phyloP scores from a whole-genome alignment of 1,284 basidiomycete genomes.

The Termitomyces sp. region DNA sequence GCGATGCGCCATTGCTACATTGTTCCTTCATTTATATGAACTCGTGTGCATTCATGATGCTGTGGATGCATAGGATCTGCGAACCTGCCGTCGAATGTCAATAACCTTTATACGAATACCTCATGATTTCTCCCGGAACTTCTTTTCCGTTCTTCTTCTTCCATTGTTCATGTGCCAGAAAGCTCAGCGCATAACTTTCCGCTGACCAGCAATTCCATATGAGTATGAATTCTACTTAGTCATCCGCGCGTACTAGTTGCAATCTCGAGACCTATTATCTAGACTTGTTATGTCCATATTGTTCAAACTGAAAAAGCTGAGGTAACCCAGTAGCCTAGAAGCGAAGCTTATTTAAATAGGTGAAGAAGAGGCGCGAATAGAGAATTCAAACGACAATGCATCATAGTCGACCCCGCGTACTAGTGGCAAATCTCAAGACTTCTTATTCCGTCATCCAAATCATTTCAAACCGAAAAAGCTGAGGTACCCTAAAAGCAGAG shows the following conservation, averaged over 20 bases:
- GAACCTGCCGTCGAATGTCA: background rate
- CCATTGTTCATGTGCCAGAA: background rate
- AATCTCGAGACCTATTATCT: background rate
- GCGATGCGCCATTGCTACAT: background rate
- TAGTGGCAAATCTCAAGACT: no score
- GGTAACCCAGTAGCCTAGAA: background rate
- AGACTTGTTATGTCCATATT: no score
- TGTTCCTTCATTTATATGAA: background rate
- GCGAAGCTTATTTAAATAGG: background rate
- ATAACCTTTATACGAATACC: background rate
- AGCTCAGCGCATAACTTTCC: background rate
- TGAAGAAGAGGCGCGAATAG: background rate
- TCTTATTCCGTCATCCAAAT: no score
- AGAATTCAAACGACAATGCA: background rate
- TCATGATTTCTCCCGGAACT: background rate
- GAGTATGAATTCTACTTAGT: background rate
- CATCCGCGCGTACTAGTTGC: background rate
- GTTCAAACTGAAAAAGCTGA: no score
- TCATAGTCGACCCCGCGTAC: background rate
- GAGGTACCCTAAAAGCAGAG: background rate
- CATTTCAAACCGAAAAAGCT: no score
- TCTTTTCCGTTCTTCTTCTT: background rate
- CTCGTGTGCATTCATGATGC: background rate
- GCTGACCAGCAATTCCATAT: background rate
- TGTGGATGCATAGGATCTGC: background rate